Conservation (phyloP, 2,329 filamentous ascomycete species). For the Ophiostoma angusticollis region DNA sequence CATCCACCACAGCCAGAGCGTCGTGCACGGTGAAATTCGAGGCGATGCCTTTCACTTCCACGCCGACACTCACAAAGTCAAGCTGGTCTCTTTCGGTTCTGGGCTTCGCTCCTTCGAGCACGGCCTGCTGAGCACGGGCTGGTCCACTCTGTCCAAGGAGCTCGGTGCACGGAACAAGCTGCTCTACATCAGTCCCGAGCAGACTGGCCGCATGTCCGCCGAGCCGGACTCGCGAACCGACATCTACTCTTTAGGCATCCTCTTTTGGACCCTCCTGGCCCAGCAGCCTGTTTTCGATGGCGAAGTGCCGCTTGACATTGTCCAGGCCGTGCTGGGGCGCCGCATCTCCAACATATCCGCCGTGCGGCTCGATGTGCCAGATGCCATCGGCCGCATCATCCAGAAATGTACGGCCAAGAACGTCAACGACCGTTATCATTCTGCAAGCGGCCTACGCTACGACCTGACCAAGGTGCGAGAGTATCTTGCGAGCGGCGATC, state of each 20-base stretch:
- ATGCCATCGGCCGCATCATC: constrained; percentile 69
- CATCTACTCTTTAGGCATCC: constrained; percentile 79
- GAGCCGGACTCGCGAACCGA: constrained; percentile 88
- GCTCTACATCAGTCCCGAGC: constrained; percentile 85
- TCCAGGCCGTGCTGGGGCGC: constrained; percentile 74
- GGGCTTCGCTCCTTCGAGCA: constrained; percentile 83
- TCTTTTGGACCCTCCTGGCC: constrained; percentile 78
- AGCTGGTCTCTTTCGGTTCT: constrained; percentile 73
- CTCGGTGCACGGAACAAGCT: constrained; percentile 79
- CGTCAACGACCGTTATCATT: constrained; percentile 79
- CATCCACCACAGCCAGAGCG: constrained; percentile 75
- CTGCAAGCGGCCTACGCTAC: constrained; percentile 70
- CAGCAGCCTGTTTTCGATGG: constrained; percentile 72
- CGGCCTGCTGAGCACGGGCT: constrained; percentile 72
- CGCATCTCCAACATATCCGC: constrained; percentile 65
- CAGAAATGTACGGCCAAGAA: constrained; percentile 87
- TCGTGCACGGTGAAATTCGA: constrained; percentile 82
- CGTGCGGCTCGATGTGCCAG: constrained; percentile 70
- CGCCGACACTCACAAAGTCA: constrained; percentile 54
- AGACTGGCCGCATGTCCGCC: constrained; percentile 83
- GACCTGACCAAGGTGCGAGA: constrained; percentile 65
- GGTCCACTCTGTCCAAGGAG: constrained; percentile 72
- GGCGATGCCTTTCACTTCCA: constrained; percentile 87
- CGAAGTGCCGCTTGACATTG: constrained; percentile 71
- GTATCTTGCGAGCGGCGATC: constrained; percentile 63